Base-by-base conservation (phyloP, 176 grass and related monocot genomes). In the Themeda triandra region DNA sequence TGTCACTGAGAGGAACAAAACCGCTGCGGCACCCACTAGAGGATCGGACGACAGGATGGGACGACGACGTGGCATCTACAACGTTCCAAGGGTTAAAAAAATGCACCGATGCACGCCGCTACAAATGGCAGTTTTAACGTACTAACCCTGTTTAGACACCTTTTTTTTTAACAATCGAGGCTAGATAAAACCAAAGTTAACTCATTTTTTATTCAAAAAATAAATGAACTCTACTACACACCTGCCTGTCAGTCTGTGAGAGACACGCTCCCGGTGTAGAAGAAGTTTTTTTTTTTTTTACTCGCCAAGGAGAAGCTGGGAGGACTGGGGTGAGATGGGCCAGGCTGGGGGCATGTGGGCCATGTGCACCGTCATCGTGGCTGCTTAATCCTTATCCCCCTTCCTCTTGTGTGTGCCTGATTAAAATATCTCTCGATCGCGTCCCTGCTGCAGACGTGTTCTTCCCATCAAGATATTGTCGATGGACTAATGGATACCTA, bases 321-420 rank as follows among this genome's bases (percentile, higher is more conserved):
- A 6, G 25, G 3, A 6, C 63, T 11, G 23, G 6, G 37, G 37
- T 5, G 10, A 39, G 32, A 35, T n/a, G 25, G 24, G n/a, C 12
- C 59, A 5, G 11, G n/a, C 24, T 2, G 1, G 27, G 25, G 4
- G 5, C 19, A 44, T 1, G 69, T 8, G 72, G 46, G 27, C 48
- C 48, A 76, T 33, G n/a, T 35, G 73, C 73, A 35, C 18, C 30
- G 73, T 76, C 73, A 56, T 35, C 48, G 48, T 19, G 48, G 48
- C 48, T 5, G 29, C 30, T 54, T 76, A 13, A 56, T 76, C 28
- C 73, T 76, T 76, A 76, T 76, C 73, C 73, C 73, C 12, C 27
- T 15, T 63, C 15, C 12, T 75, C 48, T 33, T 49, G 10, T 76
- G n/a, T n/a, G n/a, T n/a, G n/a, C n/a, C 73, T 13, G 4, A 25